These are phyloP conservation scores for Tetraselmis chui DNA, from an alignment of 139 green algal genomes.

Conservation along the genomic window DNA sequence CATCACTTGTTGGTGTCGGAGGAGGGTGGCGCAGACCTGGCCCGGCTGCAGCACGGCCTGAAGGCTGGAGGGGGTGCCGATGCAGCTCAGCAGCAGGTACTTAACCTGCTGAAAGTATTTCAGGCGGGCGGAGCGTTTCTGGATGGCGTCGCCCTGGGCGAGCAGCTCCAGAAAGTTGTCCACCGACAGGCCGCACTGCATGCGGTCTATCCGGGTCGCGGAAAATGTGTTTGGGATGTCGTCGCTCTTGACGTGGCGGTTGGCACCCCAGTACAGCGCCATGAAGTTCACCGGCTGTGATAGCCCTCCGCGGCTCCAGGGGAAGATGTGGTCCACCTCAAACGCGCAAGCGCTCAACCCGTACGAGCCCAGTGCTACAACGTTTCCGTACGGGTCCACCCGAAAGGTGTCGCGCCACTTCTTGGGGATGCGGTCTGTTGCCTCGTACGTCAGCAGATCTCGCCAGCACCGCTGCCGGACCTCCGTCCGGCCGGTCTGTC, in stretches of 20 bases:
- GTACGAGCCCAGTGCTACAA: not conserved
- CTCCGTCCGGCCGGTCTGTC: not conserved
- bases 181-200: not conserved
- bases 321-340: slow-evolving; percentile 3
- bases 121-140: not conserved
- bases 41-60: not conserved
- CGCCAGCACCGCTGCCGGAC: not conserved
- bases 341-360: not conserved
- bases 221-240: not conserved
- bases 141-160: not conserved
- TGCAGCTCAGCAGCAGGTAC: not conserved
- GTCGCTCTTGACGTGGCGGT: not conserved
- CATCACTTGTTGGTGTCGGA: not conserved
- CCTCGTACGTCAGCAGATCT: not conserved
- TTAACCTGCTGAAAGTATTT: not conserved
- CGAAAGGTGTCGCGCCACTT: not conserved
- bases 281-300: not conserved
- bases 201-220: not conserved
- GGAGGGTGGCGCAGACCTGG: not conserved
- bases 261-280: not conserved
- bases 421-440: not conserved
- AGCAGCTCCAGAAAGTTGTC: not conserved
- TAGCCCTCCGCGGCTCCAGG: not conserved
- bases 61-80: not conserved
- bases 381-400: not conserved